phyloP scores from a whole-genome alignment of 2,329 filamentous ascomycete species.

The Thelonectria olida region DNA sequence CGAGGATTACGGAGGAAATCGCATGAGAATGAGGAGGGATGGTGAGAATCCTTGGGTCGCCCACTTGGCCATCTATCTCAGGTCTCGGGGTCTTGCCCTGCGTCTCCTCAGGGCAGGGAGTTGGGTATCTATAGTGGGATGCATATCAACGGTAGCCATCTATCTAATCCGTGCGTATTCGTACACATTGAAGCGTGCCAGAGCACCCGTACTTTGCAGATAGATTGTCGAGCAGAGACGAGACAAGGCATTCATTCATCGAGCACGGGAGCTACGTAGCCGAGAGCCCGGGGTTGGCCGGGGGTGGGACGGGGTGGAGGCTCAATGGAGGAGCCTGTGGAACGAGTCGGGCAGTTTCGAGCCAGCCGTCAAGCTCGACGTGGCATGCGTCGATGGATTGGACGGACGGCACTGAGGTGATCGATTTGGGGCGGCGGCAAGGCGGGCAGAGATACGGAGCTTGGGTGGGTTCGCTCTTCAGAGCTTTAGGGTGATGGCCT shows the following conservation, averaged over 20 bases:
- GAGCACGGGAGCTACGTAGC: slow-evolving; percentile 7
- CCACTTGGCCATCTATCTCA: background rate
- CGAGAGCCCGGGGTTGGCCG: slow-evolving; percentile 8
- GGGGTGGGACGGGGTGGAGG: slow-evolving; percentile 24
- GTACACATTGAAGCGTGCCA: background rate
- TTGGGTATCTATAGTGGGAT: background rate
- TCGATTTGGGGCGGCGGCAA: background rate
- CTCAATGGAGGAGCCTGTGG: slow-evolving; percentile 32
- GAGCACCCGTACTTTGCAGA: background rate
- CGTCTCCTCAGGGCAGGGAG: too few species aligned
- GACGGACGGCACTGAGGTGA: background rate
- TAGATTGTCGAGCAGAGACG: background rate
- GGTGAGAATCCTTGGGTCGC: background rate
- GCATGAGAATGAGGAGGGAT: background rate
- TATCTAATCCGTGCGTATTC: background rate
- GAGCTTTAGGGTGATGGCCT: background rate
- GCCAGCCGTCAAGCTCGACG: slow-evolving; percentile 38
- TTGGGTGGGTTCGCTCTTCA: background rate
- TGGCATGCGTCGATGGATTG: slow-evolving; percentile 37
- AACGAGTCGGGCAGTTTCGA: slow-evolving; percentile 32
- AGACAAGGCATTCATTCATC: background rate
- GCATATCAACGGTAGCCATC: background rate
- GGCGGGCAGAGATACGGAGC: background rate
- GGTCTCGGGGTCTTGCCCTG: background rate
- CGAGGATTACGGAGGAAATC: background rate